Evolutionary conservation across 306 rosid species (phyloP), one percentile per base, ranked within the genome.

Genomic region (Ziziphus jujuba): DNA sequence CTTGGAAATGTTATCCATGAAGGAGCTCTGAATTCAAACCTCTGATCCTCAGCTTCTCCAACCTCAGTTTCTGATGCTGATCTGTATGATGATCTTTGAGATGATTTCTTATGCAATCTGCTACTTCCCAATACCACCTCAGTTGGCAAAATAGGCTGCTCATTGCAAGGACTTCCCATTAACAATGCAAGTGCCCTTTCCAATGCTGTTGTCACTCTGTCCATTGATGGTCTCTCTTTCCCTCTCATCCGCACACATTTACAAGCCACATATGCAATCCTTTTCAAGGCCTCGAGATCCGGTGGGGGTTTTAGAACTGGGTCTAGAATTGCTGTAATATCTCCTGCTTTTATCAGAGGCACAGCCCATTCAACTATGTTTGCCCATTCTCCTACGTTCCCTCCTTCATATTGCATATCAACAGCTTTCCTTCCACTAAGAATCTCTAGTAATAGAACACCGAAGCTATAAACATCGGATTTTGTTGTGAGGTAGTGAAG

Each of bases 311-410:
- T 92, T 50, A 88, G 44, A 71, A 66, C 85, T 0, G 91, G 98
- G 61, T 93, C 98, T 55, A 88, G 62, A 19, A 90, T 80, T 7
- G 85, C 48, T 0, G 72, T 57, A 43, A 86, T 73, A 24, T 88
- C 95, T 34, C 95, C 95, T 7, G 96, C 72, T 54, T 83, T 87
- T 64, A 93, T 86, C 63, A 90, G 54, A 15, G 98, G 98, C 64
- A 86, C 98, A 23, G 96, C 97, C 98, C 97, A 93, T 77, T 93
- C 95, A 45, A 93, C 98, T 61, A 93, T 88, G 56, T 93, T 93
- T 70, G 93, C 97, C 96, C 97, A 87, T 76, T 92, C 92, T 31
- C 89, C 98, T 63, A 87, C 83, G 52, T 89, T 89, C 62, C 89
- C 91, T 71, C 86, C 90, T 72, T 90, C 97, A 45, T 77, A 92